Conservation (phyloP, 2,329 filamentous ascomycete genomes). For the Beauveria brongniartii region DNA sequence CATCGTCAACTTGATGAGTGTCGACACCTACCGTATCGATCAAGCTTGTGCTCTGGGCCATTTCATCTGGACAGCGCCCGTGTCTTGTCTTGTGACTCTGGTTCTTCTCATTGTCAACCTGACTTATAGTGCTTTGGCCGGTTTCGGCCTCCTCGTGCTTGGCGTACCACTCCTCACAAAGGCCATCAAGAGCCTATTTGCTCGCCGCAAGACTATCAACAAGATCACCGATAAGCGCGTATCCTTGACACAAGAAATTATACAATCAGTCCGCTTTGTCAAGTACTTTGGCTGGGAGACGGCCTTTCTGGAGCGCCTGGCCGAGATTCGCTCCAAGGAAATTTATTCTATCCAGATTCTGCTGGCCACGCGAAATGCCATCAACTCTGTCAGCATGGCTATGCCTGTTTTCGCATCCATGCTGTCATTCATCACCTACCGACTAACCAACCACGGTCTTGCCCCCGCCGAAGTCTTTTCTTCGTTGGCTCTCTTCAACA, state of each 20-base stretch:
- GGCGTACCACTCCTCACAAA: slow-evolving; percentile 69
- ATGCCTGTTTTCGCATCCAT: slow-evolving; percentile 92
- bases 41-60: slow-evolving; percentile 85
- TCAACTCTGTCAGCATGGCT: slow-evolving; percentile 76
- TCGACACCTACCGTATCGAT: slow-evolving; percentile 88
- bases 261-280: slow-evolving; percentile 87
- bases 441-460: slow-evolving; percentile 57
- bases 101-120: slow-evolving; percentile 78
- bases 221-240: slow-evolving; percentile 90
- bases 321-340: slow-evolving; percentile 65
- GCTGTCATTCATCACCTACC: slow-evolving; percentile 83
- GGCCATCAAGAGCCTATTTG: slow-evolving; percentile 70
- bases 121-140: slow-evolving; percentile 80
- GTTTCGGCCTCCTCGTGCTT: slow-evolving; percentile 74
- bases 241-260: slow-evolving; percentile 82
- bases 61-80: slow-evolving; percentile 78
- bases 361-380: slow-evolving; percentile 73
- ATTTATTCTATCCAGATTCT: slow-evolving; percentile 78
- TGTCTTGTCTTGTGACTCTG: slow-evolving; percentile 71
- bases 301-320: slow-evolving; percentile 71
- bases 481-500: slow-evolving; percentile 88
- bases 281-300: slow-evolving; percentile 96
- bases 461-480: slow-evolving; percentile 79
- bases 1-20: slow-evolving; percentile 89
- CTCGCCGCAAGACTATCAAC: slow-evolving; percentile 72